These are phyloP conservation scores for Cladosporium halotolerans DNA, from an alignment of 2,329 filamentous ascomycete genomes.

Conservation along the genomic window DNA sequence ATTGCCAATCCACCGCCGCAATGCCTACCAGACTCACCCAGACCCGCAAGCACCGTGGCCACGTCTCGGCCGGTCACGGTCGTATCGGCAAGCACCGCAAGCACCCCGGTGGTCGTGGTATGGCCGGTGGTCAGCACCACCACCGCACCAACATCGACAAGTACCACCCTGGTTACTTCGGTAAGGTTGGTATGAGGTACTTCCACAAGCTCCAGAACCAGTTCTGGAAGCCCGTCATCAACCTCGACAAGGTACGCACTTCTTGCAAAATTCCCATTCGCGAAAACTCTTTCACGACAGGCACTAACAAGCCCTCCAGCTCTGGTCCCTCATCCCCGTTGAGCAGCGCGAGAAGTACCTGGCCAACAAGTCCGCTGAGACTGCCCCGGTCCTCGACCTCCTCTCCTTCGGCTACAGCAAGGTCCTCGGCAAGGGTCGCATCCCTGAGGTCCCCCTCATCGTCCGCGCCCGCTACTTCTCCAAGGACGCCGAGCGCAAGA, in stretches of 20 bases:
- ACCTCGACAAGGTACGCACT: slow-evolving; percentile 81
- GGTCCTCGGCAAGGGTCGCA: slow-evolving; percentile 95
- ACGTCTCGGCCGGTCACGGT: slow-evolving; percentile 97
- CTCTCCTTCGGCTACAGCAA: slow-evolving; percentile 96
- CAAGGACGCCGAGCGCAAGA: slow-evolving; percentile 97
- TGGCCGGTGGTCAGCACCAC: slow-evolving; percentile 99
- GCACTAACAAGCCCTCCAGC: slow-evolving; percentile 44
- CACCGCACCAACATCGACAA: slow-evolving; percentile 89
- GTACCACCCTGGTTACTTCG: slow-evolving; percentile 99
- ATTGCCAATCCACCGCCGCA: slow-evolving; percentile 33
- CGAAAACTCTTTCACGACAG: neutral
- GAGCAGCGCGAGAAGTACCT: slow-evolving; percentile 94
- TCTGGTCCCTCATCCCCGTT: slow-evolving; percentile 88
- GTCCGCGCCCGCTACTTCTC: slow-evolving; percentile 93
- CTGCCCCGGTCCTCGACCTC: slow-evolving; percentile 95
- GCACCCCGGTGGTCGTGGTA: slow-evolving; percentile 69
- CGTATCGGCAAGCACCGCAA: slow-evolving; percentile 99
- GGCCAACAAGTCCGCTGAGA: slow-evolving; percentile 77
- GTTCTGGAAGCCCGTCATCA: slow-evolving; percentile 98
- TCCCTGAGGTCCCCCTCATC: slow-evolving; percentile 87
- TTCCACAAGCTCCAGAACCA: slow-evolving; percentile 96
- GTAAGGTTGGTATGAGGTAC: slow-evolving; percentile 60
- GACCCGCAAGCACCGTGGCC: slow-evolving; percentile 84
- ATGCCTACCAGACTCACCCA: slow-evolving; percentile 71
- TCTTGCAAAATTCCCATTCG: neutral